Conservation (phyloP, 1,284 basidiomycete genomes). For the Rhodotorula mucilaginosa region DNA sequence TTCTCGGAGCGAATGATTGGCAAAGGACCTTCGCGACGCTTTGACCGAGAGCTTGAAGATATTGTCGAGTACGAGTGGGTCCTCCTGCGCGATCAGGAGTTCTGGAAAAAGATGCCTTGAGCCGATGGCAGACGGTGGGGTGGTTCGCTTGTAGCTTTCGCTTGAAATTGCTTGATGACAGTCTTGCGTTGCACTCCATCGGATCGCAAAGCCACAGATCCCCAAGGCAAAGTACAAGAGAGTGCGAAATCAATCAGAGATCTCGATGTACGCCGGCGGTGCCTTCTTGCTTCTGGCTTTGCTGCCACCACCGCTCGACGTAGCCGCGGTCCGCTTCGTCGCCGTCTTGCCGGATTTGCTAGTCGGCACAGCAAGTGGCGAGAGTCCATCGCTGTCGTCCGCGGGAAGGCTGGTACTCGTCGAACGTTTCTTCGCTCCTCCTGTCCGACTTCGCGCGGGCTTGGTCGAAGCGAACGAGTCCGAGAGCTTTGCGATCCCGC, state of each 20-base stretch:
- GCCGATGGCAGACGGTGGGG: too few species aligned
- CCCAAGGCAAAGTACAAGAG: not conserved
- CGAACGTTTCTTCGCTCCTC: too few species aligned
- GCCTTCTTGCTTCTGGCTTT: constrained; percentile 3
- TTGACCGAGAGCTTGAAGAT: not conserved
- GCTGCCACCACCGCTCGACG: not conserved
- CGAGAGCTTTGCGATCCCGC: not conserved
- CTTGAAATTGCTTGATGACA: not conserved
- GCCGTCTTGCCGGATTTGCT: too few species aligned
- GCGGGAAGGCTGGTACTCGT: too few species aligned
- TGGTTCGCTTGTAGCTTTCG: not conserved
- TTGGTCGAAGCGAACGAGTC: not conserved
- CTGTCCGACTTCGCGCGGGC: not conserved
- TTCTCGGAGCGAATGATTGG: not conserved
- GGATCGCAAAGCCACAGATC: not conserved
- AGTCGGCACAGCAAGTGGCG: not conserved
- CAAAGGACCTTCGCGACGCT: not conserved
- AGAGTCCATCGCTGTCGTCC: too few species aligned
- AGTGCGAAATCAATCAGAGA: constrained; percentile 17
- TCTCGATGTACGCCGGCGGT: constrained; percentile 19
- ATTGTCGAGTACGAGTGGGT: not conserved
- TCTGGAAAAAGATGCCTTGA: not conserved
- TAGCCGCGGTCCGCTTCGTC: too few species aligned
- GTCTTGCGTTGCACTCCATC: not conserved
- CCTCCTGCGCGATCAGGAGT: not conserved